Evolutionary conservation across 2,329 filamentous ascomycete species (phyloP), one percentile per base, ranked within the genome.

Genomic region (Fusarium praegraminearum): DNA sequence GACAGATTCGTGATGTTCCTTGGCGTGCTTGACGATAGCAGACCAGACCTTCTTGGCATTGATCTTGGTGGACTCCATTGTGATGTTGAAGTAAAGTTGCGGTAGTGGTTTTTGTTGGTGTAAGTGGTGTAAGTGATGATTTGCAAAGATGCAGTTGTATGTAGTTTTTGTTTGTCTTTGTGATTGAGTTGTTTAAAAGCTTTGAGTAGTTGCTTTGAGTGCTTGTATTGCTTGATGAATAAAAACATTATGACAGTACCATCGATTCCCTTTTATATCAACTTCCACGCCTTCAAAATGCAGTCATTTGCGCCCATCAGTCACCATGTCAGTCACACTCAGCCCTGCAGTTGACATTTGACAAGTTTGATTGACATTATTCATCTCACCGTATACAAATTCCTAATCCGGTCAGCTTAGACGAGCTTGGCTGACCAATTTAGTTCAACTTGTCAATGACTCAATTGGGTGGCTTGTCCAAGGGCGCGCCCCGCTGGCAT

Each of bases 1-100:
- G 43, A 60, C 57, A 12, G 57, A 60, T 13, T 38, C 10, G 35
- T 60, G 57, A 22, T 60, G 57, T 18, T 60, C 57, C 22, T 60
- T 60, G 22, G 57, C 57, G 28, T 57, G 57, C 35, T 55, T 43
- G 22, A 60, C 57, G 4, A 60, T 53, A 1, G 51, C 43, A 4
- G 51, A 32, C 57, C 57, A 60, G 26, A 40, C 30, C 35, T 41
- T 36, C 1, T 35, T 36, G 2, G 33, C 52, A 28, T 47, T 57
- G 13, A 36, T 60, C 28, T 57, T 60, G 26, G 52, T 47, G 1
- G 51, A 15, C 11, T 60, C 57, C 57, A 60, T 60, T 44, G 3
- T 28, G 22, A 15, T 11, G 4, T 24, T n/a, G 32, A 15, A 11
- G 8, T 28, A 2, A 15, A 3, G n/a, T 16, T 32, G 8, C 20